Base-by-base conservation (phyloP, 2,329 filamentous ascomycete species). In the Pleomassaria siparia region DNA sequence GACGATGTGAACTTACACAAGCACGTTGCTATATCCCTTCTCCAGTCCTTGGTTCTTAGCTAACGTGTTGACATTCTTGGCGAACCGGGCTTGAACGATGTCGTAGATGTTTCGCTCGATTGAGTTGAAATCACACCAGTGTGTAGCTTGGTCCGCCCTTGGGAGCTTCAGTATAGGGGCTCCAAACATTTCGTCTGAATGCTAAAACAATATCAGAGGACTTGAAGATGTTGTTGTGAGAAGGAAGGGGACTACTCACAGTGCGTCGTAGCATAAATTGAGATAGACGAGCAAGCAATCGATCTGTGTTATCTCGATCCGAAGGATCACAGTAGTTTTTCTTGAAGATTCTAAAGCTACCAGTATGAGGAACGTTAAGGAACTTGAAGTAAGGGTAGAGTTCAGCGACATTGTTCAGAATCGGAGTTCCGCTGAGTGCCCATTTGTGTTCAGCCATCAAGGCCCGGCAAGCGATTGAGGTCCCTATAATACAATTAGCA, bases 211-310 rank as follows among this genome's bases (percentile, higher is more conserved):
- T n/a, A n/a, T n/a, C n/a, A n/a, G n/a, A n/a, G n/a, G n/a, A n/a
- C n/a, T n/a, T n/a, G n/a, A n/a, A n/a, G n/a, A n/a, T n/a, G n/a
- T n/a, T n/a, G n/a, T n/a, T n/a, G n/a, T n/a, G n/a, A n/a, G 25
- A 28, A 28, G 25, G 7, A 28, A 28, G 25, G 25, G 25, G 25
- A 7, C 12, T 45, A 63, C 74, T 81, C 79, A 1, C 66, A 63
- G 80, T 83, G 5, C 80, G 73, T 4, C 81, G 72, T 13, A 81
- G 72, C 76, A 84, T 80, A 44, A 80, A 75, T 48, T 67, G 72
- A 1, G 62, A 57, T 0, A 77, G 60, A 4, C 72, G 68, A 1
- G 66, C 61, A 2, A 69, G 54, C 0, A 77, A 62, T 3, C 69
- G 66, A 29, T 71, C 63, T 0, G 54, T 53, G 13, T 62, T 64